Evolutionary conservation across 257 asterid species (phyloP).

Genomic region (Fraxinus cuspidata): DNA sequence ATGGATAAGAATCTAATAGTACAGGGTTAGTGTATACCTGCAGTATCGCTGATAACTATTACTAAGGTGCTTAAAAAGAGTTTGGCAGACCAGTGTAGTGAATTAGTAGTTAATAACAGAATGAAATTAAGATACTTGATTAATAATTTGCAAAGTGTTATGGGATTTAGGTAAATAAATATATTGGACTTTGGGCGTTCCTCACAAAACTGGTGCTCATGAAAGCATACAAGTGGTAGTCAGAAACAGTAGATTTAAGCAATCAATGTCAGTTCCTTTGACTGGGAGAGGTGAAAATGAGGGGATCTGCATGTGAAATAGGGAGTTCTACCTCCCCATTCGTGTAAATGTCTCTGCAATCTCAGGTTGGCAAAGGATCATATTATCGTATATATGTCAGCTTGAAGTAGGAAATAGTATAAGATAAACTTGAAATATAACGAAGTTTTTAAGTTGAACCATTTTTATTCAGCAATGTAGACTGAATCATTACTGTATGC

Average conservation of each 20-base stretch:
- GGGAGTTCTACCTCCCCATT: not conserved
- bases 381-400: not conserved
- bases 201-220: not conserved
- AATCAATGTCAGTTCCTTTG: not conserved
- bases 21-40: not conserved
- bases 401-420: not conserved
- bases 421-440: not conserved
- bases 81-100: not conserved
- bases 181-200: not conserved
- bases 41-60: not conserved
- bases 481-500: slow-evolving; percentile 29
- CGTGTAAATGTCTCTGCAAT: not conserved
- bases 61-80: not conserved
- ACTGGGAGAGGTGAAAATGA: not conserved
- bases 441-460: not conserved
- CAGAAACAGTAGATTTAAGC: not conserved
- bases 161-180: not conserved
- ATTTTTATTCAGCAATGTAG: not conserved
- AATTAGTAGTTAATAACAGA: not conserved
- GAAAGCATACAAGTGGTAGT: not conserved
- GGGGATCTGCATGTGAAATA: not conserved
- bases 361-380: not conserved
- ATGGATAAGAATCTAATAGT: not conserved
- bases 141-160: not conserved
- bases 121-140: not conserved